Evolutionary conservation across 495 filamentous ascomycete genomes (phyloP), one percentile per base, ranked within the genome.

Genomic region (Chaetomium cochliodes): DNA sequence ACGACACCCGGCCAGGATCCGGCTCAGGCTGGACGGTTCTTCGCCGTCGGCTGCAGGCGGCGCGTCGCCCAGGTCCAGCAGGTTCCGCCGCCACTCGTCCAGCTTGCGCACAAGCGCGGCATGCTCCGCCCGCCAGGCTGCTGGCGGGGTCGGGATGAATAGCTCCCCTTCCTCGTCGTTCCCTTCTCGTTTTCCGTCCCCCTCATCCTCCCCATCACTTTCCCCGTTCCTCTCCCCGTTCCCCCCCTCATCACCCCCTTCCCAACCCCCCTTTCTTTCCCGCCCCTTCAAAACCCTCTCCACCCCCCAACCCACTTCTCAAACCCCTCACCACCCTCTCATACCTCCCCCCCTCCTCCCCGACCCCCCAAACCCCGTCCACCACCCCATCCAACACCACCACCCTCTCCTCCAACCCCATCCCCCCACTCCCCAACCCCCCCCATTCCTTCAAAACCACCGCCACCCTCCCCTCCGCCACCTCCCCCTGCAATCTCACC

Each of bases 311-410:
- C 69, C 85, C 85, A 87, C 49, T 62, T 72, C 69, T 83, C 83
- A 71, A 86, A 87, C 47, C 71, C 60, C 72, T 63, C 23, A 81
- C 80, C 3, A 82, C 69, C 46, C 79, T 77, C 52, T 69, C 70
- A 67, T 84, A 83, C 69, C 80, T 74, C 0, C 85, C 83, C 20
- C 76, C 78, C 0, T 74, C 65, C 52, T 84, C 82, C 49, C 74
- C 62, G 84, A 86, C 64, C 46, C 70, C 71, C 80, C 84, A 84
- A 20, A 84, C 68, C 50, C 81, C 80, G 9, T 72, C 76, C 4
- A 86, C 64, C 22, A 83, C 76, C 23, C 73, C 74, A 58, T 83
- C 84, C n/a, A 88, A 70, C 18, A 76, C 59, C 58, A 79, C 82
- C 15, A 87, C 71, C 63, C 79, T 80, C 65, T 80, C 79, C 16